Evolutionary conservation across 495 filamentous ascomycete genomes (phyloP).

Genomic region (Chlorociboria aeruginascens): DNA sequence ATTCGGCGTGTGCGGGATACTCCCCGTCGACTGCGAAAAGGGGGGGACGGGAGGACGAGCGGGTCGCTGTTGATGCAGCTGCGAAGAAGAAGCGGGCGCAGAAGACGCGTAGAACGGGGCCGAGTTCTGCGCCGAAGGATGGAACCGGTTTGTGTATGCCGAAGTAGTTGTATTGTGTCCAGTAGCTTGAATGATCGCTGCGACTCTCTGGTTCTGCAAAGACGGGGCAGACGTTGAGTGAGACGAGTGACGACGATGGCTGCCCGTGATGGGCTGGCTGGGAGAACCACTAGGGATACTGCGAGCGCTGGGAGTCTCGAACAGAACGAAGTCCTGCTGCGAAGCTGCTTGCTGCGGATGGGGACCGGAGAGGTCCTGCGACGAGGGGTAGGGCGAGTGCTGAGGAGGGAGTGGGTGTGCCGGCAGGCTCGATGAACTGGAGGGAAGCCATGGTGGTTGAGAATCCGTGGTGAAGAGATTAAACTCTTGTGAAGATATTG

Average conservation of each 20-base stretch:
- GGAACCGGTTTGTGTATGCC: slow-evolving; percentile 43
- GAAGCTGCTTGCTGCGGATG: slow-evolving; percentile 18
- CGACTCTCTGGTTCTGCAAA: slow-evolving; percentile 44
- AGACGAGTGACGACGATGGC: slow-evolving; percentile 29
- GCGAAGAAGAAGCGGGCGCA: slow-evolving; percentile 32
- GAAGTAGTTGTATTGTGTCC: slow-evolving; percentile 45
- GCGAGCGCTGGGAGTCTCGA: slow-evolving; percentile 24
- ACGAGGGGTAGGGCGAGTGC: slow-evolving; percentile 8
- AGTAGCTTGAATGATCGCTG: slow-evolving; percentile 45
- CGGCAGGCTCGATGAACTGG: slow-evolving; percentile 47
- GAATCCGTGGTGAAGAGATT: slow-evolving; percentile 49
- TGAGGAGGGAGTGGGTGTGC: slow-evolving; percentile 24
- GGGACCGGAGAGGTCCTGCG: slow-evolving; percentile 22
- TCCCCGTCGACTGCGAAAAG: slow-evolving; percentile 37
- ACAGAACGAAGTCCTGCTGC: slow-evolving; percentile 28
- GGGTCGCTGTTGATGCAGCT: slow-evolving; percentile 32
- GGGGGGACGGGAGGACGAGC: slow-evolving; percentile 40
- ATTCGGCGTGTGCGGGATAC: slow-evolving; percentile 26
- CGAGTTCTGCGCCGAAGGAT: slow-evolving; percentile 29
- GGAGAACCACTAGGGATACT: slow-evolving; percentile 35
- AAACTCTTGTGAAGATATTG: slow-evolving; percentile 39
- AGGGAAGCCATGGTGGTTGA: slow-evolving; percentile 45
- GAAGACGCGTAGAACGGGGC: slow-evolving; percentile 43
- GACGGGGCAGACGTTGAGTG: slow-evolving; percentile 26
- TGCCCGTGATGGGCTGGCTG: slow-evolving; percentile 27